A percentile compares a stretch with the other conserved stretches of the same genome.
Conservation (phyloP, 163 green algal species). For the Chlamydomonas reinhardtii region DNA sequence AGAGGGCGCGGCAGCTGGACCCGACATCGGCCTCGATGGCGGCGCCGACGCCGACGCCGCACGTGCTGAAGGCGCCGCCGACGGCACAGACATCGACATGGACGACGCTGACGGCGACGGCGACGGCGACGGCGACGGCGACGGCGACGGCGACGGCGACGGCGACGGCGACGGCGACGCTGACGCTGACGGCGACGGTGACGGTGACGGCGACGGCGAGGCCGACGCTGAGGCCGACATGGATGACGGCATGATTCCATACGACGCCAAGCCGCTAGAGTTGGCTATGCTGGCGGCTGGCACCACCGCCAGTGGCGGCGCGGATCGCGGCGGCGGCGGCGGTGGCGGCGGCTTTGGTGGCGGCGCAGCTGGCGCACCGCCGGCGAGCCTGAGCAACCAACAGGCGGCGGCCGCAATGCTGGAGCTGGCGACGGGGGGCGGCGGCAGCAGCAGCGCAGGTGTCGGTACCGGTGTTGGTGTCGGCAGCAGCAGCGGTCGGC, state of each 20-base stretch:
- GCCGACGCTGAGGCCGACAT: background rate
- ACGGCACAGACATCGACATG: background rate
- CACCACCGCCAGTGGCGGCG: background rate
- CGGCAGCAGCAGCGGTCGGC: no score
- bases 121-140: background rate
- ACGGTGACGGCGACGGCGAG: background rate
- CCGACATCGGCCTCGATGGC: background rate
- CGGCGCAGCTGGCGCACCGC: background rate
- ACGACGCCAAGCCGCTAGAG: no score
- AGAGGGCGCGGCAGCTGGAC: background rate
- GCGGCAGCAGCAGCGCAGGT: background rate
- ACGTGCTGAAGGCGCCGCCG: background rate
- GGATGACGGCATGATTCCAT: no score
- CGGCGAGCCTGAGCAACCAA: background rate
- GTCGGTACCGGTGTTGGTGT: background rate
- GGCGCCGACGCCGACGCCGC: background rate
- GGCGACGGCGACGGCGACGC: background rate
- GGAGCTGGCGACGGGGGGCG: background rate
- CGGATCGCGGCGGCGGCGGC: background rate
- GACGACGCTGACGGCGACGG: background rate
- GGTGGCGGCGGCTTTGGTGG: no score
- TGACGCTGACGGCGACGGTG: background rate
- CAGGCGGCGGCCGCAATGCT: slow-evolving; percentile 22
- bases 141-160: background rate
- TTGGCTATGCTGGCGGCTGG: background rate